phyloP scores from a whole-genome alignment of 2,329 filamentous ascomycete genomes.

The Ophiostoma angusticollis region DNA sequence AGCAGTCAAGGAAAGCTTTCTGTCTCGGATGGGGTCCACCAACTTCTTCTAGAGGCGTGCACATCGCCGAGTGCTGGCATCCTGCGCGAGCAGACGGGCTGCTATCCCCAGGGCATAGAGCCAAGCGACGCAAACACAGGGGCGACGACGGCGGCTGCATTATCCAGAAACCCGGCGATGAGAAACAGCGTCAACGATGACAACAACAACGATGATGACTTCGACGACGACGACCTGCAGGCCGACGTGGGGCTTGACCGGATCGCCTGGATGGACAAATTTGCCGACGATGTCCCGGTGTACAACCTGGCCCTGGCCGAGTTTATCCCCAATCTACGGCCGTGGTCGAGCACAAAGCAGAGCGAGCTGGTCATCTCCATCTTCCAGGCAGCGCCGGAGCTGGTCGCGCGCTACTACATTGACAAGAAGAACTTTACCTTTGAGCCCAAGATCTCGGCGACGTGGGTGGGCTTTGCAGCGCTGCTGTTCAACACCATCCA shows the following conservation, averaged over 20 bases:
- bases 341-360: slow-evolving; percentile 71
- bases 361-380: slow-evolving; percentile 69
- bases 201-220: no score
- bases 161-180: slow-evolving; percentile 18
- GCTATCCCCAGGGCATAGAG: slow-evolving; percentile 63
- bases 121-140: slow-evolving; percentile 29
- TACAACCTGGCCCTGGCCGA: slow-evolving; percentile 69
- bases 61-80: slow-evolving; percentile 62
- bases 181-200: slow-evolving; percentile 11
- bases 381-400: slow-evolving; percentile 69
- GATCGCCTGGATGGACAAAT: slow-evolving; percentile 57
- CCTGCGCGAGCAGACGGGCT: slow-evolving; percentile 63
- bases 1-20: no score
- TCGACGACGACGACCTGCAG: slow-evolving; percentile 27
- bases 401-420: slow-evolving; percentile 77
- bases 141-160: not conserved
- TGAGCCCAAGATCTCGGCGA: slow-evolving; percentile 82
- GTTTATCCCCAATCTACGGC: slow-evolving; percentile 66
- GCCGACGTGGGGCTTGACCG: slow-evolving; percentile 53
- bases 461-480: slow-evolving; percentile 88
- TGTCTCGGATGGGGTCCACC: slow-evolving; percentile 58
- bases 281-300: slow-evolving; percentile 53
- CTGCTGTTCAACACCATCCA: slow-evolving; percentile 74
- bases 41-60: slow-evolving; percentile 63
- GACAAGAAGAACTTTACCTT: slow-evolving; percentile 70